Base-by-base conservation (phyloP, 2,329 filamentous ascomycete genomes). In the Aureobasidium sp. region DNA sequence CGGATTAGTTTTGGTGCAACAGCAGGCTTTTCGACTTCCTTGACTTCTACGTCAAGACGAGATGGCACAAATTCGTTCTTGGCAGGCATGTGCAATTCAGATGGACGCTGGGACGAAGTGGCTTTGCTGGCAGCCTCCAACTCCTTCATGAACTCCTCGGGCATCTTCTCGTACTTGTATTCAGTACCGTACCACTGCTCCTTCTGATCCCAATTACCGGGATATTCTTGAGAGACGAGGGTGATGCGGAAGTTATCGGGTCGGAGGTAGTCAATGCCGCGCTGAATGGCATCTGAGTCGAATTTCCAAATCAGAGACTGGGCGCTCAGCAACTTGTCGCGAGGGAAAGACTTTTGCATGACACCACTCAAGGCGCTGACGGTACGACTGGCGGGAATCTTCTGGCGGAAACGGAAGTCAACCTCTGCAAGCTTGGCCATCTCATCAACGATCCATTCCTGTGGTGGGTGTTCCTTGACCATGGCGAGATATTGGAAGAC, bases 121-220 rank as follows among this genome's bases (percentile, higher is more conserved):
- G 65, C 65, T 1, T 82, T 75, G 34, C 84, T 80, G 1, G 90
- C 90, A 63, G 81, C 76, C 59, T 82, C 80, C 64, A 97, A 81
- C 55, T 90, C 86, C 11, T 80, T 77, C 72, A 96, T 79, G 67
- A 97, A 87, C 21, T 91, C 85, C 14, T 81, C 72, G 0, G 92
- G 86, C 39, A 99, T 89, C 70, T 85, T 88, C 71, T 95, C 89
- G 36, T 87, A 82, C 65, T 85, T 89, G 76, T 97, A 96, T 70
- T 97, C 92, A 0, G 94, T 99, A 9, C 93, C 93, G 68, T 99
- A 99, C 94, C 94, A 99, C 72, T 92, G 91, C 77, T 99, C 94
- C 71, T 89, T 95, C 72, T 87, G 78, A 66, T 95, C 83, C 90
- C 91, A 97, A 57, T 85, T 82, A 0, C 91, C 92, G 0, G 92